Evolutionary conservation across 2,329 filamentous ascomycete genomes (phyloP).

Genomic region (Lachnellula arida): DNA sequence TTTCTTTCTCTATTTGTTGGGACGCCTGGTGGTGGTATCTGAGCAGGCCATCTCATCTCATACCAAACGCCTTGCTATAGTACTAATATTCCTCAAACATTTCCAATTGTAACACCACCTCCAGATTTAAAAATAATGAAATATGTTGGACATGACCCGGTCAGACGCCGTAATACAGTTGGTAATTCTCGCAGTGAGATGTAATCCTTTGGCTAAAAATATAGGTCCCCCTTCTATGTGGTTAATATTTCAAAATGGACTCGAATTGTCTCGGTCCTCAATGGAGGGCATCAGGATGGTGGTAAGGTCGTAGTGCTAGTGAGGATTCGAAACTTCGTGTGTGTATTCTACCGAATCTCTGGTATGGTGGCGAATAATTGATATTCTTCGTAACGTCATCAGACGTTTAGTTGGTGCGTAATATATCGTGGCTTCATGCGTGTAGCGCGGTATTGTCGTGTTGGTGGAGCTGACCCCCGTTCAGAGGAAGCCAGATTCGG

Average conservation of each 20-base stretch:
- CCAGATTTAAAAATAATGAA: background rate
- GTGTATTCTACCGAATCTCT: slow-evolving; percentile 13
- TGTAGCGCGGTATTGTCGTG: slow-evolving; percentile 6
- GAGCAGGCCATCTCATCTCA: background rate
- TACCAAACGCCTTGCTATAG: background rate
- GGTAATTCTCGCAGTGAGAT: background rate
- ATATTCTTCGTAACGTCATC: slow-evolving; percentile 20
- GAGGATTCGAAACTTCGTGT: slow-evolving; percentile 1
- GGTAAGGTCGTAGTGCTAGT: slow-evolving; percentile 7
- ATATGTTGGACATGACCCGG: background rate
- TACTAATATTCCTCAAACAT: background rate
- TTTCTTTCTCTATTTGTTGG: background rate
- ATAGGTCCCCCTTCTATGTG: background rate
- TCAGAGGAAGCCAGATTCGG: slow-evolving; percentile 56
- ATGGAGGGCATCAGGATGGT: slow-evolving; percentile 6
- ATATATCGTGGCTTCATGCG: slow-evolving; percentile 15
- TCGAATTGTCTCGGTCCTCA: background rate
- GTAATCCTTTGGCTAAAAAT: background rate
- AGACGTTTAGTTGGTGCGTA: slow-evolving; percentile 14
- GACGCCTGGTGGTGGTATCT: background rate
- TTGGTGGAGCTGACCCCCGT: slow-evolving; percentile 3
- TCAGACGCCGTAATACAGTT: background rate
- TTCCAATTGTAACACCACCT: background rate
- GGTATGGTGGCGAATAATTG: slow-evolving; percentile 9
- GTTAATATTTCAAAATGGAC: background rate